phyloP scores from a whole-genome alignment of 306 rosid species.

The Myrica gale region DNA sequence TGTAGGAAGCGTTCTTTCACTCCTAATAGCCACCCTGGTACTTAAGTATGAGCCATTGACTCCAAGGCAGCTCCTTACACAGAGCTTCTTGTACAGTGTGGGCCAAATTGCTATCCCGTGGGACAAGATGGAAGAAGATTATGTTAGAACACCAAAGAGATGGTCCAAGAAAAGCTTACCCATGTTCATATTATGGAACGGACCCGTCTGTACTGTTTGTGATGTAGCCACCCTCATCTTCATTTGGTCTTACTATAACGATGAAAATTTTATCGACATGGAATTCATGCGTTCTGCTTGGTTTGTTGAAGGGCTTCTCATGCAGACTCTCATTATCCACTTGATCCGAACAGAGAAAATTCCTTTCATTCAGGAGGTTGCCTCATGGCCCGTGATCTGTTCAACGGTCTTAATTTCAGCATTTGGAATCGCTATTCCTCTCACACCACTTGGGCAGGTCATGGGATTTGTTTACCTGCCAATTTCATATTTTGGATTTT shows the following conservation, averaged over 20 bases:
- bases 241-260: slow-evolving; percentile 52
- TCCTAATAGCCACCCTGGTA: slow-evolving; percentile 55
- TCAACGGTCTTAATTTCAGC: slow-evolving; percentile 62
- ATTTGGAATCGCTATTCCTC: slow-evolving; percentile 54
- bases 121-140: slow-evolving; percentile 70
- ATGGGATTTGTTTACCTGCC: slow-evolving; percentile 60
- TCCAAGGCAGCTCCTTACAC: slow-evolving; percentile 66
- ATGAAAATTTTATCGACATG: slow-evolving; percentile 4
- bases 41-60: slow-evolving; percentile 67
- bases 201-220: slow-evolving; percentile 69
- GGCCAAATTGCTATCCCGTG: slow-evolving; percentile 73
- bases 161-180: slow-evolving; percentile 57
- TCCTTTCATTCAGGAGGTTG: slow-evolving; percentile 65
- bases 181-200: slow-evolving; percentile 74
- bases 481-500: slow-evolving; percentile 54
- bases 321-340: slow-evolving; percentile 77
- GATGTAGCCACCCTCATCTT: slow-evolving; percentile 61
- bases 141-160: slow-evolving; percentile 56
- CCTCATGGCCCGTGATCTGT: slow-evolving; percentile 82
- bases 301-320: slow-evolving; percentile 76
- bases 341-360: slow-evolving; percentile 71
- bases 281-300: slow-evolving; percentile 72
- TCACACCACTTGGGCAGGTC: slow-evolving; percentile 53
- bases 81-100: slow-evolving; percentile 67
- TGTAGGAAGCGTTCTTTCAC: slow-evolving; percentile 68